Conservation (phyloP, 768 basidiomycete genomes). For the Coprinellus aureogranulatus region DNA sequence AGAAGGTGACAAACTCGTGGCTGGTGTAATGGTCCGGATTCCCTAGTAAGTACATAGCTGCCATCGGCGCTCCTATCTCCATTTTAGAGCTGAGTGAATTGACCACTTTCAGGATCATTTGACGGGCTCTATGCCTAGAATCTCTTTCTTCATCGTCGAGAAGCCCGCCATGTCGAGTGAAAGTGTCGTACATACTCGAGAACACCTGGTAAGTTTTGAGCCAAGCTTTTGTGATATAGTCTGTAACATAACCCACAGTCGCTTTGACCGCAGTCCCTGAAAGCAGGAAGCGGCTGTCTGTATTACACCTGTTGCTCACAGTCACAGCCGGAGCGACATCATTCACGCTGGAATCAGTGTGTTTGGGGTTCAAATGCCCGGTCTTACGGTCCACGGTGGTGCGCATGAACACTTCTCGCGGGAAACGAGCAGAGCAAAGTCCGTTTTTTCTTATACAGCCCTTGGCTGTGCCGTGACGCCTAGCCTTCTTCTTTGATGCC, state of each 20-base stretch:
- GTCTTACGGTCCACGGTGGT: conserved; percentile 25
- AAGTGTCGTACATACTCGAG: no score
- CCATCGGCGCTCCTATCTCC: no score
- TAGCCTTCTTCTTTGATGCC: background rate
- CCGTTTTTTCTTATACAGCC: conserved; percentile 27
- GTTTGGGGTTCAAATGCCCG: conserved; percentile 26
- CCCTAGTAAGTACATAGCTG: no score
- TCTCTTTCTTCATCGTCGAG: no score
- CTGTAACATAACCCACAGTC: conserved; percentile 30
- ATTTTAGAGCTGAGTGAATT: conserved; percentile 25
- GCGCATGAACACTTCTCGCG: conserved; percentile 15
- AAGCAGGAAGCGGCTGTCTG: conserved; percentile 30
- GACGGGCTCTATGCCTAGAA: no score
- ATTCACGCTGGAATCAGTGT: conserved; percentile 32
- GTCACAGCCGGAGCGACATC: conserved; percentile 24
- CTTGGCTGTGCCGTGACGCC: conserved; percentile 8
- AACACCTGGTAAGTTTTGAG: conserved; percentile 30
- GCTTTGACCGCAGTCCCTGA: conserved; percentile 36
- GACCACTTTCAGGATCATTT: conserved; percentile 16
- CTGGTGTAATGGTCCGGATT: no score
- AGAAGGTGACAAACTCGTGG: no score
- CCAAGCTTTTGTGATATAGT: conserved; percentile 35
- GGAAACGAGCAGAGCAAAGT: conserved; percentile 33
- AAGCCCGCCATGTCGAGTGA: no score
- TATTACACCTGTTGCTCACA: conserved; percentile 32